Conservation (phyloP, 345 rosid species). For the Alliaria petiolata region DNA sequence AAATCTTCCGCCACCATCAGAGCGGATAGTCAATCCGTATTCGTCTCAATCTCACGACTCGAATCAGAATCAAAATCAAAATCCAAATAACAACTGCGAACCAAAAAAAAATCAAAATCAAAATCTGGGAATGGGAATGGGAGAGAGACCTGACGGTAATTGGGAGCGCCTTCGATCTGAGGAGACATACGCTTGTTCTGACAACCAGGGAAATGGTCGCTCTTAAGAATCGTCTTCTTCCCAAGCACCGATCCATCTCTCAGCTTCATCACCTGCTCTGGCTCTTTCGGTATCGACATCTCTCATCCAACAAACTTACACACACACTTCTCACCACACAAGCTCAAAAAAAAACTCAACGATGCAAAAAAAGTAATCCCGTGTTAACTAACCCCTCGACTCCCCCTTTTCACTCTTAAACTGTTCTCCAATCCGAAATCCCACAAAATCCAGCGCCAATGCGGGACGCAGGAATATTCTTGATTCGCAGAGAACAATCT, state of each 20-base stretch:
- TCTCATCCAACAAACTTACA: constrained; percentile 12
- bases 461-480: constrained; percentile 24
- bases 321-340: constrained; percentile 1
- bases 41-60: background rate
- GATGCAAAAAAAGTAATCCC: background rate
- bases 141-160: constrained; percentile 80
- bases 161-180: constrained; percentile 96
- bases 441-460: constrained; percentile 18
- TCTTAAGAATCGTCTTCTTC: constrained; percentile 94
- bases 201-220: constrained; percentile 98
- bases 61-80: background rate
- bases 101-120: background rate
- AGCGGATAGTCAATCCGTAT: background rate
- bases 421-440: background rate
- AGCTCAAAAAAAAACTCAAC: background rate
- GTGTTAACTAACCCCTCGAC: background rate
- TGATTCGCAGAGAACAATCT: constrained; percentile 8
- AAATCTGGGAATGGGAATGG: background rate
- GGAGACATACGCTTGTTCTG: constrained; percentile 89
- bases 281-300: constrained; percentile 84
- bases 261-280: constrained; percentile 84
- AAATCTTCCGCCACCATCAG: background rate
- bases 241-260: constrained; percentile 96
- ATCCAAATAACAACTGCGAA: too few species aligned
- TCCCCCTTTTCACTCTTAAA: constrained; percentile 10